Conservation (phyloP, 441 rosid species). For the Populus hybrid region DNA sequence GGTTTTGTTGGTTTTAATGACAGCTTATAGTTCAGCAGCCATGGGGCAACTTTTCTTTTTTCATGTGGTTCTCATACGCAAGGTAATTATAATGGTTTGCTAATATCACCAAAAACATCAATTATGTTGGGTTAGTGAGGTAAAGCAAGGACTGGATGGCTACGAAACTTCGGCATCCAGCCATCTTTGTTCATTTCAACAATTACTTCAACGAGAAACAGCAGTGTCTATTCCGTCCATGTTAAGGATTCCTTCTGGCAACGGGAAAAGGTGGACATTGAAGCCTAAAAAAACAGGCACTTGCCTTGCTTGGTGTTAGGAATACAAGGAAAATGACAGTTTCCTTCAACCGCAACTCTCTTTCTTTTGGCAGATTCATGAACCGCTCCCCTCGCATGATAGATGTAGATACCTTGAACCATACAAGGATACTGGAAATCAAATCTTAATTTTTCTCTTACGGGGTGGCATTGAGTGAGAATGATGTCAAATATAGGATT, state of each 20-base stretch:
- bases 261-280: too few relatives aligned
- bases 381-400: neutral
- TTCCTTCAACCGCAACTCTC: neutral
- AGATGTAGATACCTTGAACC: neutral
- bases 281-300: neutral
- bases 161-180: neutral
- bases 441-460: neutral
- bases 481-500: neutral
- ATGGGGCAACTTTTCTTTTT: conserved; percentile 97
- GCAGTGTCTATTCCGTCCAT: too few relatives aligned
- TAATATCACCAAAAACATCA: neutral
- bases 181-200: neutral
- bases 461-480: neutral
- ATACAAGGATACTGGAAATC: neutral
- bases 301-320: neutral
- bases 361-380: neutral
- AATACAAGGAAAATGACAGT: neutral
- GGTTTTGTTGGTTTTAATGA: conserved; percentile 71
- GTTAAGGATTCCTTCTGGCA: too few relatives aligned
- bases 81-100: conserved; percentile 40
- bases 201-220: neutral
- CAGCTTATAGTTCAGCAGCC: conserved; percentile 87
- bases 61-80: conserved; percentile 87
- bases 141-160: neutral
- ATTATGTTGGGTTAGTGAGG: conserved; percentile 8